These are phyloP conservation scores for Arxiozyma heterogenica DNA, from an alignment of 1,139 yeast genomes.

Conservation along the genomic window DNA sequence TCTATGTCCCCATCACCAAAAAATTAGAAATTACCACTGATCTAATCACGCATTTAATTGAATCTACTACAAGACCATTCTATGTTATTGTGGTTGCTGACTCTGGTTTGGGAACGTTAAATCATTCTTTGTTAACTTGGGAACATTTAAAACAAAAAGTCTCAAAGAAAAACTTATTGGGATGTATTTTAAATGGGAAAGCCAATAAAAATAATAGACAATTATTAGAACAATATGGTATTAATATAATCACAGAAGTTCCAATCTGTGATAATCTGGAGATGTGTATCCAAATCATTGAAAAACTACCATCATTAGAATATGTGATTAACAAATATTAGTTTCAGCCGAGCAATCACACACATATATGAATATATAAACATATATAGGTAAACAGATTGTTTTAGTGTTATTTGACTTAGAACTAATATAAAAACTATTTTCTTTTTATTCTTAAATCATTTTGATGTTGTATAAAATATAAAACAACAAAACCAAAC, in stretches of 20 bases:
- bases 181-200: slow-evolving; percentile 27
- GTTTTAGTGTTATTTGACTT: no score
- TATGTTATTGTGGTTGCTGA: slow-evolving; percentile 28
- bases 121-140: slow-evolving; percentile 29
- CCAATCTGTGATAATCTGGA: slow-evolving; percentile 4
- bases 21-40: slow-evolving; percentile 23
- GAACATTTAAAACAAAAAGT: slow-evolving; percentile 21
- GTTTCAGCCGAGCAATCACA: neutral
- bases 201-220: slow-evolving; percentile 21
- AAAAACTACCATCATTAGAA: slow-evolving; percentile 5
- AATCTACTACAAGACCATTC: slow-evolving; percentile 10
- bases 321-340: neutral
- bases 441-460: neutral
- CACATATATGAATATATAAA: neutral
- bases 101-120: slow-evolving; percentile 30
- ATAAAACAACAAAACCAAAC: no score
- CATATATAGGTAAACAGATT: neutral
- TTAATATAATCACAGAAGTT: slow-evolving; percentile 12
- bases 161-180: slow-evolving; percentile 16
- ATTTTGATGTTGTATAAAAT: no score
- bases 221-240: slow-evolving; percentile 16
- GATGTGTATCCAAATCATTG: neutral
- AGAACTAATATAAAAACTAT: neutral
- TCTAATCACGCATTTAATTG: slow-evolving; percentile 18
- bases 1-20: slow-evolving; percentile 28